phyloP scores from a whole-genome alignment of 176 grass and related monocot species.

The Bothriochloa decipiens region DNA sequence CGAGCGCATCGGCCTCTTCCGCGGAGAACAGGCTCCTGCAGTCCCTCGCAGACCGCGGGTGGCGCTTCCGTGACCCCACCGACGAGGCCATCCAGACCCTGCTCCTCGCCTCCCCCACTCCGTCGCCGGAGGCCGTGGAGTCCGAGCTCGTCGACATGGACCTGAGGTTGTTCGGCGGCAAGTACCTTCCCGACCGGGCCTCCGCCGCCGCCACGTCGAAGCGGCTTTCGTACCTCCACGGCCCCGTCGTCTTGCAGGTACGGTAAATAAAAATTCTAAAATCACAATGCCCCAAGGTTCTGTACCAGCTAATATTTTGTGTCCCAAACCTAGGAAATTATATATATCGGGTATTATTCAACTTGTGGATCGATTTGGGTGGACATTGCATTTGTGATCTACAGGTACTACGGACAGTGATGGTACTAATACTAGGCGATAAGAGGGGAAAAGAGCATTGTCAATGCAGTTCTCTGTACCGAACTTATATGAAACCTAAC shows the following conservation, averaged over 20 bases:
- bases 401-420: not conserved
- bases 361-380: not conserved
- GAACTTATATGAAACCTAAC: not conserved
- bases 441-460: not conserved
- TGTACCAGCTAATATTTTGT: not conserved
- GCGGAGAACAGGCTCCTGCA: slow-evolving; percentile 40
- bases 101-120: slow-evolving; percentile 38
- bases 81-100: slow-evolving; percentile 54
- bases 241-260: slow-evolving; percentile 74
- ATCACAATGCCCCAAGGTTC: not conserved
- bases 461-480: not conserved
- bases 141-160: slow-evolving; percentile 72
- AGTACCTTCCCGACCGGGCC: slow-evolving; percentile 58
- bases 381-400: not conserved
- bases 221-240: slow-evolving; percentile 64
- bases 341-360: not conserved
- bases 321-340: not conserved
- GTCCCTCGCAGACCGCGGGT: slow-evolving; percentile 56
- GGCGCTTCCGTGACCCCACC: slow-evolving; percentile 58
- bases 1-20: not conserved
- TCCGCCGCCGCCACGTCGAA: slow-evolving; percentile 34
- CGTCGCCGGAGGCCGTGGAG: slow-evolving; percentile 60
- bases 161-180: slow-evolving; percentile 63
- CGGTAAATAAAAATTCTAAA: not conserved
- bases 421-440: too few relatives aligned